Base-by-base conservation (phyloP, 2,329 filamentous ascomycete genomes). In the Colletotrichum zoysiae region DNA sequence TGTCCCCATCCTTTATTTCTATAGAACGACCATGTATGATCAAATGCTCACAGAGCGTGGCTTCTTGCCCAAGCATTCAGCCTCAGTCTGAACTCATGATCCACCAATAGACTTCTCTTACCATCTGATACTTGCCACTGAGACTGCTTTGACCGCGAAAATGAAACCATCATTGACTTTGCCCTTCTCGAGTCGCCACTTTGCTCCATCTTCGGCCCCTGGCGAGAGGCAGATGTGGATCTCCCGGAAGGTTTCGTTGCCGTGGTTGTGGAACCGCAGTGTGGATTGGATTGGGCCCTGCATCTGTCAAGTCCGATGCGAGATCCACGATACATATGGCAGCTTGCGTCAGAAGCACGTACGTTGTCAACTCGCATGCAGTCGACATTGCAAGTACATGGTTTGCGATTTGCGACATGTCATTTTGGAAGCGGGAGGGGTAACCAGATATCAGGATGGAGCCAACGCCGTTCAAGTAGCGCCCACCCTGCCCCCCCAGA, bases 361-460 rank as follows among this genome's bases (percentile, higher is more conserved):
- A 48, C 30, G 12, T 35, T 7, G 6, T 9, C 26, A 9, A 51
- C 59, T 51, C 7, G n/a, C 59, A 16, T 23, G 16, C 46, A 6
- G 59, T 51, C 30, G 44, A 40, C 33, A 30, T 12, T 42, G 46
- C n/a, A 62, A 26, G 23, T 35, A 33, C 5, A n/a, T 33, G 18
- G 26, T 62, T 14, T 62, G 46, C 18, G 18, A 51, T 40, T 51
- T 42, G n/a, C 56, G 44, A 11, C 18, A n/a, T 3, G 20, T n/a
- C 69, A n/a, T 38, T 30, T 5, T 42, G 53, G 51, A 59, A 55
- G 5, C 65, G 50, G 50, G 64, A 71, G 30, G 42, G 50, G 20
- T 64, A 63, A 11, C 69, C 58, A 59, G 57, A 55, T 48, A 42
- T 40, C 23, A 69, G 59, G 69, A n/a, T 62, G 26, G 64, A 69